phyloP scores from a whole-genome alignment of 345 rosid species.

The Moricandia arvensis region DNA sequence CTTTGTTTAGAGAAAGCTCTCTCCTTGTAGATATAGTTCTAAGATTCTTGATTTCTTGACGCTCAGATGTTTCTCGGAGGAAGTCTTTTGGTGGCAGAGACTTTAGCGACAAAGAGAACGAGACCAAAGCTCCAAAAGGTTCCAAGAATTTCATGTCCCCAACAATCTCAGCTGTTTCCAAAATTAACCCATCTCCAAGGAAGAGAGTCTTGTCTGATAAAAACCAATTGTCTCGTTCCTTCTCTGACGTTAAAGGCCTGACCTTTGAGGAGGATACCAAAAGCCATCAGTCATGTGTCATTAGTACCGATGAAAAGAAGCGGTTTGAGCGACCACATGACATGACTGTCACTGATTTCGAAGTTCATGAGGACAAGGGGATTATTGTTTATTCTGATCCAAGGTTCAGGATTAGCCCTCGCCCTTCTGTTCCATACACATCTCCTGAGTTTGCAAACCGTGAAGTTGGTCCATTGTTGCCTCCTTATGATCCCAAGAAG shows the following conservation, averaged over 20 bases:
- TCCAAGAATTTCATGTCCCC: conserved; percentile 85
- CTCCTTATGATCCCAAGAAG: conserved; percentile 57
- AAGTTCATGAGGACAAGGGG: conserved; percentile 37
- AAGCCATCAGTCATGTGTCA: conserved; percentile 37
- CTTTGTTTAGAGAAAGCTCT: background rate
- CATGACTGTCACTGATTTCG: conserved; percentile 39
- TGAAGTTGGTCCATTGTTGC: conserved; percentile 56
- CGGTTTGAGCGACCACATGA: conserved; percentile 37
- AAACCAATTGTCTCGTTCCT: conserved; percentile 49
- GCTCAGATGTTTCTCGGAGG: conserved; percentile 45
- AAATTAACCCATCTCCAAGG: too few relatives aligned
- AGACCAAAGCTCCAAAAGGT: conserved; percentile 44
- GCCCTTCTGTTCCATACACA: conserved; percentile 32
- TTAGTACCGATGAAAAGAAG: conserved; percentile 15
- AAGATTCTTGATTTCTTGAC: background rate
- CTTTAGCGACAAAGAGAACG: conserved; percentile 61
- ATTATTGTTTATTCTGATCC: conserved; percentile 49
- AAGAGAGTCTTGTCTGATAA: conserved; percentile 68
- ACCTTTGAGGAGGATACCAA: conserved; percentile 36
- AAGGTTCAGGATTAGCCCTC: conserved; percentile 45
- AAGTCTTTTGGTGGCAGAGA: conserved; percentile 45
- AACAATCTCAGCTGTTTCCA: conserved; percentile 82
- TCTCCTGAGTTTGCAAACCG: conserved; percentile 50
- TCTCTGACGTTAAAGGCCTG: conserved; percentile 40
- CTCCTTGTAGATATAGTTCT: too few relatives aligned